These are phyloP conservation scores for Gastrodia elata DNA, from an alignment of 106 monocot species.

Conservation along the genomic window DNA sequence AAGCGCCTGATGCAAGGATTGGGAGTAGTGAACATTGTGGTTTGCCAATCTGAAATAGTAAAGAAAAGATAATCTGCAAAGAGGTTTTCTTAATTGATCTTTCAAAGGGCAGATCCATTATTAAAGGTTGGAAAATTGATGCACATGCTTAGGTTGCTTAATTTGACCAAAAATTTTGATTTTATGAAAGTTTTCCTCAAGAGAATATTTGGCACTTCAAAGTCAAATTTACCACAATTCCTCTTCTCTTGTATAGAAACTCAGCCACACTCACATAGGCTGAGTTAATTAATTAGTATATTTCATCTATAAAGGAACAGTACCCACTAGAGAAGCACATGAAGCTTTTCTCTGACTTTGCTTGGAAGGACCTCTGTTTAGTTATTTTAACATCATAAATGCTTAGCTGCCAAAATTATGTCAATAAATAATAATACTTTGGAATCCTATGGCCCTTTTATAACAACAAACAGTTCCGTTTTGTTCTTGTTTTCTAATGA, in stretches of 20 bases:
- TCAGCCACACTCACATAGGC: not conserved
- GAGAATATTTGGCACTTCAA: not conserved
- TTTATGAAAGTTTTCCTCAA: not conserved
- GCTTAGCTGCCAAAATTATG: no score
- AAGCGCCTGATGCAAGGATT: no score
- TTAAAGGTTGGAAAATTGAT: not conserved
- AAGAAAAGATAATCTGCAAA: not conserved
- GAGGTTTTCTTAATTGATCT: not conserved
- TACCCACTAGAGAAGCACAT: not conserved
- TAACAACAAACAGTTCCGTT: no score
- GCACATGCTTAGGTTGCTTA: not conserved
- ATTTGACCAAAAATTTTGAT: not conserved
- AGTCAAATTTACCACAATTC: not conserved
- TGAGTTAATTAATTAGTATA: not conserved
- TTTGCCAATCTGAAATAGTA: not conserved
- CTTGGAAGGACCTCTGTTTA: conserved; percentile 1
- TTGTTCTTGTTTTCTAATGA: no score
- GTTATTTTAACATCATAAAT: conserved; percentile 4
- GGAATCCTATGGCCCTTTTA: no score
- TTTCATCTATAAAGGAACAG: no score
- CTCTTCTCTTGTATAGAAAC: not conserved
- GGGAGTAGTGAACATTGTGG: no score
- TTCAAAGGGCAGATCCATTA: conserved; percentile 2
- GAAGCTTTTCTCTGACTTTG: not conserved
- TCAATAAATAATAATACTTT: no score